phyloP scores from a whole-genome alignment of 2,329 filamentous ascomycete species.

The Coniochaeta ligniaria region DNA sequence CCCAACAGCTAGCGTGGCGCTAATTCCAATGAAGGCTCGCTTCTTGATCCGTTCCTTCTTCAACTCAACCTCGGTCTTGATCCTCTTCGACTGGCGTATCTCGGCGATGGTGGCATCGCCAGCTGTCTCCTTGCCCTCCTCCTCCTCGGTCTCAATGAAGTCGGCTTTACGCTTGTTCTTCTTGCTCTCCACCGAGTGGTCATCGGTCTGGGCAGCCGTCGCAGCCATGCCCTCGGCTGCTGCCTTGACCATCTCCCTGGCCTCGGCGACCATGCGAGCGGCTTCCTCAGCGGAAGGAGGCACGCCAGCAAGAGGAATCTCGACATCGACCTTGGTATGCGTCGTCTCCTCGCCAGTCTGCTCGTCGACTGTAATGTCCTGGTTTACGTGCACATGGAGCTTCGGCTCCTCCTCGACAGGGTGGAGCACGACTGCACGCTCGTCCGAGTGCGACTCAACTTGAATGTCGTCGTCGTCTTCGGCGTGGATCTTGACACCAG shows the following conservation, averaged over 20 bases:
- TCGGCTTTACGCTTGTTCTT: conserved; percentile 68
- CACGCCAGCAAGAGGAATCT: conserved; percentile 62
- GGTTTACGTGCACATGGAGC: conserved; percentile 64
- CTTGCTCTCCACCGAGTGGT: conserved; percentile 27
- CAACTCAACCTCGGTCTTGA: conserved; percentile 72
- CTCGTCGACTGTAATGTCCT: conserved; percentile 47
- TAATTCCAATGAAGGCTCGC: conserved; percentile 78
- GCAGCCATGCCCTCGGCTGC: conserved; percentile 35
- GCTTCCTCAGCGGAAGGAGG: conserved; percentile 72
- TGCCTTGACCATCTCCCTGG: conserved; percentile 79
- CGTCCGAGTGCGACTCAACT: conserved; percentile 43
- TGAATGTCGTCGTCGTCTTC: conserved; percentile 20
- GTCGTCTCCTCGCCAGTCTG: conserved; percentile 55
- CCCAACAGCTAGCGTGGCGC: conserved; percentile 83
- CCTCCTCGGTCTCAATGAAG: conserved; percentile 61
- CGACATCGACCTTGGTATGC: conserved; percentile 66
- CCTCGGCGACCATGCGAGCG: conserved; percentile 75
- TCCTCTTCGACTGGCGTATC: conserved; percentile 53
- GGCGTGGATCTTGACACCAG: conserved; percentile 19
- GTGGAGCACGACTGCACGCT: conserved; percentile 39
- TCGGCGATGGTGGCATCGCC: conserved; percentile 18
- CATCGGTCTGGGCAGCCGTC: conserved; percentile 24
- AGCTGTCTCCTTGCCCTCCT: conserved; percentile 31
- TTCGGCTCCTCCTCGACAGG: conserved; percentile 49
- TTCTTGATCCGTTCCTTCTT: conserved; percentile 82